Conservation (phyloP, 78 protist species). For the Dictyostelium citrinum region DNA sequence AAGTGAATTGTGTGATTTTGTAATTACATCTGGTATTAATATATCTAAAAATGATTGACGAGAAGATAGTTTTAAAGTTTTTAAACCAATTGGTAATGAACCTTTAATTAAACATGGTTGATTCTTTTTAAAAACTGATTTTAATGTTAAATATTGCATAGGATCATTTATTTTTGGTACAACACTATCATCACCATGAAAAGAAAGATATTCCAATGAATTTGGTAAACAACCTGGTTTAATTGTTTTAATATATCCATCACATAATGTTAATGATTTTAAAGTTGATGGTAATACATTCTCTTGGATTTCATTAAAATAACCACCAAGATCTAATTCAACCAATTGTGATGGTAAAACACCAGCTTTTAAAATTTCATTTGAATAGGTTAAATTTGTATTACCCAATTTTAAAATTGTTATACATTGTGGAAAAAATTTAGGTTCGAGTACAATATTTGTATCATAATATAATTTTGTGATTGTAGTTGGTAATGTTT, state of each 20-base stretch:
- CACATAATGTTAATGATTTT: not conserved
- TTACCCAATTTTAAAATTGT: not conserved
- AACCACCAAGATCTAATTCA: not conserved
- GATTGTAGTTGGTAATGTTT: not conserved
- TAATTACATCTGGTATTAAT: not conserved
- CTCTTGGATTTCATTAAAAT: not conserved
- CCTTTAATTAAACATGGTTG: not conserved
- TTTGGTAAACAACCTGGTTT: not conserved
- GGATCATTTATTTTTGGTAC: not conserved
- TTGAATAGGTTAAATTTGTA: not conserved
- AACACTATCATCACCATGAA: not conserved
- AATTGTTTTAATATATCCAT: not conserved
- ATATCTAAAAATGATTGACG: not conserved
- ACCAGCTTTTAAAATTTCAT: not conserved
- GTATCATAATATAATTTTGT: not conserved
- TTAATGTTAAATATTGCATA: not conserved
- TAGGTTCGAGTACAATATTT: not conserved
- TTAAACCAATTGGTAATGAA: not conserved
- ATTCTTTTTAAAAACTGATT: not conserved
- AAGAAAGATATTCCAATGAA: not conserved
- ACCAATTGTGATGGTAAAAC: not conserved
- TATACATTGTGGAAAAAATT: not conserved
- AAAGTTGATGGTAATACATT: not conserved
- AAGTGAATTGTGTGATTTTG: not conserved
- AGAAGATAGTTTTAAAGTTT: not conserved